Percentiles rank a stretch among this genome's conserved stretches.
These are phyloP conservation scores for Loxodes magnus DNA, from an alignment of 73 alveolate species.

Conservation along the genomic window DNA sequence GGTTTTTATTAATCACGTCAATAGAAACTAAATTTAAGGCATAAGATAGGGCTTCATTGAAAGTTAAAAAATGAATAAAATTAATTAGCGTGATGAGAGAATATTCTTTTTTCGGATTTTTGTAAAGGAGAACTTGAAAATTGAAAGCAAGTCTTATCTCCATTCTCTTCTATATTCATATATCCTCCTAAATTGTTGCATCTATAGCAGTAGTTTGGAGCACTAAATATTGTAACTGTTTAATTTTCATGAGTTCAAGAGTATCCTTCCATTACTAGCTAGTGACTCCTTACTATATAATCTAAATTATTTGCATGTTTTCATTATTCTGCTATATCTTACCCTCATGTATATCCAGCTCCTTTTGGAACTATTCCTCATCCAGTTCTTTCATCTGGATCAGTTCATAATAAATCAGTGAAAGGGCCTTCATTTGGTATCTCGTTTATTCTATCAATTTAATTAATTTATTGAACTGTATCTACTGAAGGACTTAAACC, in stretches of 20 bases:
- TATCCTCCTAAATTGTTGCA: constrained; percentile 57
- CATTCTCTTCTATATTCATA: no score
- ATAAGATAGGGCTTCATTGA: no score
- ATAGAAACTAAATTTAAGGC: no score
- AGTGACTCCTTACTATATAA: constrained; percentile 52
- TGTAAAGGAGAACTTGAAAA: no score
- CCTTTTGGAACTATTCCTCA: constrained; percentile 79
- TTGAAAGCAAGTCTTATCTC: no score
- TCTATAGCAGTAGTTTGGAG: constrained; percentile 56
- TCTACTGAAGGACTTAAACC: constrained; percentile 60
- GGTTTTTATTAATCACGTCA: no score
- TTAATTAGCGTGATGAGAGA: no score
- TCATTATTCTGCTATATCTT: constrained; percentile 75
- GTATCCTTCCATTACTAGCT: constrained; percentile 85
- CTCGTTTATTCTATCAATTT: constrained; percentile 67
- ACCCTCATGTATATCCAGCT: constrained; percentile 85
- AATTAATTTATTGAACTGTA: constrained; percentile 54
- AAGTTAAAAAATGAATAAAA: no score
- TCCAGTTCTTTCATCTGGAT: constrained; percentile 75
- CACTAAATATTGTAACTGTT: constrained; percentile 50
- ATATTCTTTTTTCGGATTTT: no score
- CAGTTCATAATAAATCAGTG: constrained; percentile 65
- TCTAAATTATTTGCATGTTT: constrained; percentile 41
- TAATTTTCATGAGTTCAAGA: constrained; percentile 60
- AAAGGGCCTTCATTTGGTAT: constrained; percentile 70